Evolutionary conservation across 176 grass and related monocot genomes (phyloP), one percentile per base, ranked within the genome.

Genomic region (Lolium multiflorum): DNA sequence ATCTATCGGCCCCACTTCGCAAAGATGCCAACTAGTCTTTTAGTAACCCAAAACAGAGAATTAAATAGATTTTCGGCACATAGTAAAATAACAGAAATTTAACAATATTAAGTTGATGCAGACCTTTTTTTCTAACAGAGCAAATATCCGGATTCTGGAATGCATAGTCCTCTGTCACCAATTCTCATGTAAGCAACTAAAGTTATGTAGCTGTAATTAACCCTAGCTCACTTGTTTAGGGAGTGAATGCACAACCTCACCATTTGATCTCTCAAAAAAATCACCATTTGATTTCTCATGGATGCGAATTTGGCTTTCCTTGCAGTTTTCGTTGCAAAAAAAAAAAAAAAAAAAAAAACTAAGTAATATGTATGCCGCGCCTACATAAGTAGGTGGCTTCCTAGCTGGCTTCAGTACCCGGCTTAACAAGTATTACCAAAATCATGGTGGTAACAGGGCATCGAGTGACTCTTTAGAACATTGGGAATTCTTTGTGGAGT

Each of bases 351-450:
- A n/a, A 62, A 62, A 12, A 12, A 12, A 16, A 54, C 14, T 17
- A 54, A 1, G 11, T 13, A 72, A 22, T 47, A 72, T n/a, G 5
- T 11, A 48, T 11, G 18, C 8, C 4, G 43, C 70, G 48, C 70
- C 70, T 47, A 24, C 43, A 48, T 24, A 48, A 73, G 70, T 47
- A 24, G 43, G 48, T 73, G n/a, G n/a, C 70, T 25, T 73, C 70
- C 70, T 73, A 15, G 11, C 20, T 73, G 44, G 44, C 44, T 44
- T 49, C 71, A 49, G 44, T 21, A 49, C 71, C 44, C 21, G 3
- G 12, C 70, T 43, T 48, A 49, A 48, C 7, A 47, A 13, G 70
- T 73, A 47, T 20, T 47, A 47, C 20, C n/a, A 49, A 22, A 73
- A 49, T 74, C 21, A 74, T 3, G 12, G 44, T 2, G 21, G 14